phyloP scores from a whole-genome alignment of 2,329 filamentous ascomycete genomes.

The Scopulariopsis brevicaulis region DNA sequence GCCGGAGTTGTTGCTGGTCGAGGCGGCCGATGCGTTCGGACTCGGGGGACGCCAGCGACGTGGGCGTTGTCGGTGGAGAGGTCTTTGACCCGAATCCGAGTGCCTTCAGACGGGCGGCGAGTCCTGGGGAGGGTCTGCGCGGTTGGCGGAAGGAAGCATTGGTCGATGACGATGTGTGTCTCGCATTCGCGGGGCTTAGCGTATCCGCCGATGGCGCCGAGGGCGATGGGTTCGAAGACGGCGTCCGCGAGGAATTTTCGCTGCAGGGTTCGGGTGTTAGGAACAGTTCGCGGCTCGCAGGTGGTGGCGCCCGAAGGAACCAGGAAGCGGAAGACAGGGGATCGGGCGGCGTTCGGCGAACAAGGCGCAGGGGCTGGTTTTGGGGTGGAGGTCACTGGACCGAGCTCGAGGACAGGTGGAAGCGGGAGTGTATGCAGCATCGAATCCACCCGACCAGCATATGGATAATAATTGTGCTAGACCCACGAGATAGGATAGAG shows the following conservation, averaged over 20 bases:
- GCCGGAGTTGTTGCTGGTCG: slow-evolving; percentile 56
- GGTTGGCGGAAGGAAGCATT: slow-evolving; percentile 14
- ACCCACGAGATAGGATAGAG: neutral
- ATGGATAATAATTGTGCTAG: neutral
- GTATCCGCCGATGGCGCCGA: slow-evolving; percentile 11
- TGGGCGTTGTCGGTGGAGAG: slow-evolving; percentile 19
- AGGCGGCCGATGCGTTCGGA: slow-evolving; percentile 52
- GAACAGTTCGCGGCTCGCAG: neutral
- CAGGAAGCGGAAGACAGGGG: neutral
- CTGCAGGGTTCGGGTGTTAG: neutral
- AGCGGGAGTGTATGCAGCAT: neutral
- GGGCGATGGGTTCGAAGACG: slow-evolving; percentile 5
- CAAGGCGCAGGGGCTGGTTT: neutral
- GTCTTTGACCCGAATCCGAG: slow-evolving; percentile 41
- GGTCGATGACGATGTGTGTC: slow-evolving; percentile 11
- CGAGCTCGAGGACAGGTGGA: neutral
- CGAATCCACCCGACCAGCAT: neutral
- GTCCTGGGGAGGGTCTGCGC: slow-evolving; percentile 52
- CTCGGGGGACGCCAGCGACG: slow-evolving; percentile 12
- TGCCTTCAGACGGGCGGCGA: slow-evolving; percentile 54
- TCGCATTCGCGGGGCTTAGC: slow-evolving; percentile 6
- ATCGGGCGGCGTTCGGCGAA: neutral
- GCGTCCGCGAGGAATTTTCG: neutral
- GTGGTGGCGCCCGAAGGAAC: neutral
- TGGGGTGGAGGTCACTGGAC: neutral